phyloP scores from a whole-genome alignment of 1,139 yeast species.

The Candida tropicalis region DNA sequence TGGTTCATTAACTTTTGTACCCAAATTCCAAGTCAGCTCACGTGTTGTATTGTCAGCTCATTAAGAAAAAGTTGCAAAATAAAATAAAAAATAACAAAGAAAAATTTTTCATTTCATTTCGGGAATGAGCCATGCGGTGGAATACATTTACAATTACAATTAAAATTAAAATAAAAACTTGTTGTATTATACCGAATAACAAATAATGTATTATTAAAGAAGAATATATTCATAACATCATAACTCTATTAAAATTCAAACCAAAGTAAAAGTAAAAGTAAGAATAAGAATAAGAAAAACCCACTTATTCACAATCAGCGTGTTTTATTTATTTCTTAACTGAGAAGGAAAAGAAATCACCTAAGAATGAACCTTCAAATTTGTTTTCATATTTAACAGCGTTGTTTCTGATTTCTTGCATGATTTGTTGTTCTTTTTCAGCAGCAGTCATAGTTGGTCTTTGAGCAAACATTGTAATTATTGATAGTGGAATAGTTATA shows the following conservation, averaged over 20 bases:
- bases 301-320: not conserved
- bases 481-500: not conserved
- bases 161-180: too few relatives aligned
- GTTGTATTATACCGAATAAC: too few relatives aligned
- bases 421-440: slow-evolving; percentile 52
- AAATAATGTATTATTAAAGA: too few relatives aligned
- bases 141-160: too few relatives aligned
- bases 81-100: too few relatives aligned
- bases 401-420: slow-evolving; percentile 48
- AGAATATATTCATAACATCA: not conserved
- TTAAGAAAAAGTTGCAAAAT: too few relatives aligned
- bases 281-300: not conserved
- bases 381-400: slow-evolving; percentile 41
- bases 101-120: too few relatives aligned
- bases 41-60: too few relatives aligned
- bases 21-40: too few relatives aligned
- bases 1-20: too few relatives aligned
- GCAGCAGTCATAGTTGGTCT: slow-evolving; percentile 33
- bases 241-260: slow-evolving; percentile 1
- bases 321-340: slow-evolving; percentile 20
- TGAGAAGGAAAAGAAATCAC: slow-evolving; percentile 45
- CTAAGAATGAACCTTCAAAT: slow-evolving; percentile 47
- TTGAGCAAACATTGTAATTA: slow-evolving; percentile 19
- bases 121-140: too few relatives aligned
- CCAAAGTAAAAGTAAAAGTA: not conserved